phyloP scores from a whole-genome alignment of 2,329 filamentous ascomycete species.

The Periconia macrospinosa region DNA sequence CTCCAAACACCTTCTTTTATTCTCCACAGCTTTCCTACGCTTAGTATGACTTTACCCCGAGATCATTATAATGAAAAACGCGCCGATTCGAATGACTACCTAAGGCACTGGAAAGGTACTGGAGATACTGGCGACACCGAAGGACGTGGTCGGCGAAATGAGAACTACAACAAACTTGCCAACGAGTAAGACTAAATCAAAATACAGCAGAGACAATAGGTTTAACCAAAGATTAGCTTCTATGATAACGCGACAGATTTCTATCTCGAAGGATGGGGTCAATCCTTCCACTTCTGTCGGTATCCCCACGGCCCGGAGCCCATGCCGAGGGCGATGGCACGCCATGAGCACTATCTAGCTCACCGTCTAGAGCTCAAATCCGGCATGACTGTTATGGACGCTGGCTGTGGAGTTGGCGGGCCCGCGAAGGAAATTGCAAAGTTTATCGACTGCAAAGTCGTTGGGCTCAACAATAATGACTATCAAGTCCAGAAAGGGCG shows the following conservation, averaged over 20 bases:
- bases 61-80: too few species aligned
- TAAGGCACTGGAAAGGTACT: too few species aligned
- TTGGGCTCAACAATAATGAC: slow-evolving; percentile 97
- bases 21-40: too few species aligned
- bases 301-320: slow-evolving; percentile 85
- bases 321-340: slow-evolving; percentile 88
- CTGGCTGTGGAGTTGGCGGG: slow-evolving; percentile 95
- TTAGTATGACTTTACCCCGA: too few species aligned
- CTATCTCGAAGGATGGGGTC: slow-evolving; percentile 96
- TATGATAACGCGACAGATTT: slow-evolving; percentile 96
- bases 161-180: too few species aligned
- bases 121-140: too few species aligned
- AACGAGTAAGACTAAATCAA: too few species aligned
- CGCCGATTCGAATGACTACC: too few species aligned
- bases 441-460: slow-evolving; percentile 86
- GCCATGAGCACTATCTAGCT: slow-evolving; percentile 97
- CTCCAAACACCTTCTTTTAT: too few species aligned
- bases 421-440: slow-evolving; percentile 95
- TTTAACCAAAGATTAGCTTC: too few species aligned
- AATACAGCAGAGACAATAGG: too few species aligned
- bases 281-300: slow-evolving; percentile 97
- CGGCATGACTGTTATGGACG: slow-evolving; percentile 88
- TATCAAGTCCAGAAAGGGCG: slow-evolving; percentile 98
- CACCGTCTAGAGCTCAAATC: slow-evolving; percentile 83
- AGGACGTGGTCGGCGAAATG: too few species aligned